These are phyloP conservation scores for Pyronema domesticum DNA, from an alignment of 495 filamentous ascomycete genomes.

Conservation along the genomic window DNA sequence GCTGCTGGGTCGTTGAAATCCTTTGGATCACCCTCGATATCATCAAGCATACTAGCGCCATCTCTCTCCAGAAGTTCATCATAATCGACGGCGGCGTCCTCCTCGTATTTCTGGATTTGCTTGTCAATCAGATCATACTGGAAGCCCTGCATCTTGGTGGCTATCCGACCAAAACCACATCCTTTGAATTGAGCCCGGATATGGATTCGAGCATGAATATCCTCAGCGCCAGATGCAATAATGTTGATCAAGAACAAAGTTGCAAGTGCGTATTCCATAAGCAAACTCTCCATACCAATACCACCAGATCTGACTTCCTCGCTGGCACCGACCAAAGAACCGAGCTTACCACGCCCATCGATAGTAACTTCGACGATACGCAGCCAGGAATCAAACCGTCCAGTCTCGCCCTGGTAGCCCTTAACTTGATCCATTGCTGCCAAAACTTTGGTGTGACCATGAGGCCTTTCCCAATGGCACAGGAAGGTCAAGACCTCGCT, in stretches of 20 bases:
- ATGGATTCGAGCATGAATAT: conserved; percentile 80
- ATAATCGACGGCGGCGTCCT: conserved; percentile 93
- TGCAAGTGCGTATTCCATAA: conserved; percentile 98
- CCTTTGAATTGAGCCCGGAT: conserved; percentile 91
- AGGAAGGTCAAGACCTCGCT: conserved; percentile 94
- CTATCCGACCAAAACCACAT: conserved; percentile 85
- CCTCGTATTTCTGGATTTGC: conserved; percentile 83
- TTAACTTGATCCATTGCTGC: conserved; percentile 89
- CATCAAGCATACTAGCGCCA: conserved; percentile 74
- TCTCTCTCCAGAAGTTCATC: conserved; percentile 91
- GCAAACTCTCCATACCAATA: conserved; percentile 94
- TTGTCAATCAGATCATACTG: conserved; percentile 98
- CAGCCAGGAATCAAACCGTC: conserved; percentile 97
- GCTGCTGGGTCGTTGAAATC: conserved; percentile 86
- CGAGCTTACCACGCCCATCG: conserved; percentile 95
- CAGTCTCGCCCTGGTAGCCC: conserved; percentile 73
- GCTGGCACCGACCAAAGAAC: conserved; percentile 86
- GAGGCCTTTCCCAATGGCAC: conserved; percentile 74
- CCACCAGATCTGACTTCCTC: conserved; percentile 94
- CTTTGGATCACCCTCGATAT: conserved; percentile 75
- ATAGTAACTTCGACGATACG: conserved; percentile 93
- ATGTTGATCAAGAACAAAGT: conserved; percentile 93
- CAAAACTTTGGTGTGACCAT: conserved; percentile 86
- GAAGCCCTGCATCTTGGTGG: conserved; percentile 95
- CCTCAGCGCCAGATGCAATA: conserved; percentile 83